Conservation (phyloP, 192 early-diverging fungal genomes). For the Coemansia brasiliensis region DNA sequence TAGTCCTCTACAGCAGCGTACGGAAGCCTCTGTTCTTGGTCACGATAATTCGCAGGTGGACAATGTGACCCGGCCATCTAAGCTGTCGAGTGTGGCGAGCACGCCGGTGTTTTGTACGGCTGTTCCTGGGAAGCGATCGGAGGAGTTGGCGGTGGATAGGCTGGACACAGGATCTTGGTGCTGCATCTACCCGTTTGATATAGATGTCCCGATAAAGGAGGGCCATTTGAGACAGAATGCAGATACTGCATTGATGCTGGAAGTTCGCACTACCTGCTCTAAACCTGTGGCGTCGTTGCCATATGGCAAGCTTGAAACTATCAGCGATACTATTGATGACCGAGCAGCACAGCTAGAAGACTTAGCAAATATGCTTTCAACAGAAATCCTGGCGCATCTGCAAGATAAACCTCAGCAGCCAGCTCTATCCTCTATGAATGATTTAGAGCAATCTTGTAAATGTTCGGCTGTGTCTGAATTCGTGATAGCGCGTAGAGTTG, state of each 20-base stretch:
- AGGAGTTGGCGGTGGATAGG: conserved; percentile 4
- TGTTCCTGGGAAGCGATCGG: background rate
- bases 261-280: conserved; percentile 29
- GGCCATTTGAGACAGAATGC: conserved; percentile 3
- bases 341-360: conserved; percentile 38
- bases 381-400: conserved; percentile 19
- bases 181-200: conserved; percentile 34
- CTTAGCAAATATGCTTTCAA: conserved; percentile 27
- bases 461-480: background rate
- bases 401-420: background rate
- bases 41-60: background rate
- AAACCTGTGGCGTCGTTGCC: conserved; percentile 1
- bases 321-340: conserved; percentile 4
- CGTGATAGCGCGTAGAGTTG: conserved; percentile 11
- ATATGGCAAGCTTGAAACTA: conserved; percentile 3
- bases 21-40: background rate
- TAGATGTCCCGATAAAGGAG: conserved; percentile 9
- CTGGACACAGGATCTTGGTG: conserved; percentile 30
- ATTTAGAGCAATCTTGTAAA: background rate
- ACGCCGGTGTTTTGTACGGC: conserved; percentile 8
- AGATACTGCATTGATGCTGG: conserved; percentile 31
- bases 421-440: background rate
- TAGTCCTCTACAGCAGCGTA: conserved; percentile 4
- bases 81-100: conserved; percentile 12
- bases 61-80: background rate